Percentiles rank a stretch among this genome's conserved stretches.
Conservation (phyloP, 2,329 filamentous ascomycete species). For the Penicillium fuscoglaucum region DNA sequence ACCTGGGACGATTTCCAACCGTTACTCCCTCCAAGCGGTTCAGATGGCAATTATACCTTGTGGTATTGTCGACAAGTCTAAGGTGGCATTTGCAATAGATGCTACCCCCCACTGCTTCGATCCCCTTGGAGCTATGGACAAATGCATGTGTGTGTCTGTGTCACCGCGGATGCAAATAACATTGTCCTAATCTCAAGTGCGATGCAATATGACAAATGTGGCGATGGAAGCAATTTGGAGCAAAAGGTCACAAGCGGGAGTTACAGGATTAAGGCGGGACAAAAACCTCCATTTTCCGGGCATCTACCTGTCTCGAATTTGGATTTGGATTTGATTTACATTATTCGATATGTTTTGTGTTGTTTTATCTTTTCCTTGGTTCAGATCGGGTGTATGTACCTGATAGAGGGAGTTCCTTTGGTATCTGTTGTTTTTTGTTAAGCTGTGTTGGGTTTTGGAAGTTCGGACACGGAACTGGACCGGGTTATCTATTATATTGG, state of each 20-base stretch:
- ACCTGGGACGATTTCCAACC: not conserved
- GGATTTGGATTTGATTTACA: not conserved
- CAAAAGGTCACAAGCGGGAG: not conserved
- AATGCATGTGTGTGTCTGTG: not conserved
- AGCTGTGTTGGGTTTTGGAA: not conserved
- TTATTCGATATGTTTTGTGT: not conserved
- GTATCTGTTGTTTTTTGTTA: not conserved
- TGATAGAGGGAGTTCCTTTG: constrained; percentile 3
- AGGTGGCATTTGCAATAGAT: not conserved
- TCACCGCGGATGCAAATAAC: not conserved
- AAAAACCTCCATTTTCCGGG: not conserved
- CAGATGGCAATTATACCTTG: not conserved
- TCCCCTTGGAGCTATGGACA: not conserved
- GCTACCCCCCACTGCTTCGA: not conserved
- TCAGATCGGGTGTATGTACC: not conserved
- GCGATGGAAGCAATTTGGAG: not conserved
- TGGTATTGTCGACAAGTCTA: not conserved
- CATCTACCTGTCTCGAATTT: not conserved
- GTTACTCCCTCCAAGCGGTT: not conserved
- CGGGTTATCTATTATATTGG: constrained; percentile 3
- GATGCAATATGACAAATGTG: not conserved
- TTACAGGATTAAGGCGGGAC: not conserved
- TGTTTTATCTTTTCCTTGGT: not conserved
- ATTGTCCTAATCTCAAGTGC: not conserved
- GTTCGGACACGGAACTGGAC: not conserved